Evolutionary conservation across 2,329 filamentous ascomycete genomes (phyloP).

Genomic region (Penicillium sp.): DNA sequence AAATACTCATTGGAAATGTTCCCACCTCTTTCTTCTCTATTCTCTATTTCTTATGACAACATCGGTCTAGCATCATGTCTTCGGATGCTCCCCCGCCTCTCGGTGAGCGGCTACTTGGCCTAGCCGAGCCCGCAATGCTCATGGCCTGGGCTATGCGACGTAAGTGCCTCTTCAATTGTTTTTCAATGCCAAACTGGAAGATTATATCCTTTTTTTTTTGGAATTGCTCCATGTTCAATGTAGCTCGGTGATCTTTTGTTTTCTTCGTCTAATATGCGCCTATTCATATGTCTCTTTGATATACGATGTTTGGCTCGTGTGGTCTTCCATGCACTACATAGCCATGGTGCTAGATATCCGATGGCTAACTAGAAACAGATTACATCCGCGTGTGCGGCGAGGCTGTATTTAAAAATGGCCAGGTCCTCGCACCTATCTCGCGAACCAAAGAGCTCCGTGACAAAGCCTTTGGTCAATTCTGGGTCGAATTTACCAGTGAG

Average conservation of each 20-base stretch:
- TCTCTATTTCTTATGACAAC: not conserved
- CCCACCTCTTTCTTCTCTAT: not conserved
- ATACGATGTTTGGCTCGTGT: not conserved
- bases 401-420: slow-evolving; percentile 32
- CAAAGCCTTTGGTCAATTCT: slow-evolving; percentile 43
- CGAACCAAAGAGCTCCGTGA: slow-evolving; percentile 34
- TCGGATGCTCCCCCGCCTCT: slow-evolving; percentile 14
- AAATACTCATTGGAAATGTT: not conserved
- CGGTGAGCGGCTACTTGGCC: slow-evolving; percentile 14
- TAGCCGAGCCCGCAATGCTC: slow-evolving; percentile 27
- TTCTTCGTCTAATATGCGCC: too few relatives aligned
- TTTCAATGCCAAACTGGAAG: not conserved
- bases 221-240: not conserved
- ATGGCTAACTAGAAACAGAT: slow-evolving; percentile 25
- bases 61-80: slow-evolving; percentile 5
- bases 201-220: not conserved
- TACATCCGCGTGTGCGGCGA: slow-evolving; percentile 34
- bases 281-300: not conserved
- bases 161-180: slow-evolving; percentile 14
- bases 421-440: slow-evolving; percentile 35
- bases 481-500: slow-evolving; percentile 40
- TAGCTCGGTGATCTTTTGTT: not conserved
- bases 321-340: not conserved
- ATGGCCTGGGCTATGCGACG: slow-evolving; percentile 27
- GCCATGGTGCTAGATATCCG: too few relatives aligned